Conservation (phyloP, 1,139 yeast species). For the Kodamaea ohmeri region DNA sequence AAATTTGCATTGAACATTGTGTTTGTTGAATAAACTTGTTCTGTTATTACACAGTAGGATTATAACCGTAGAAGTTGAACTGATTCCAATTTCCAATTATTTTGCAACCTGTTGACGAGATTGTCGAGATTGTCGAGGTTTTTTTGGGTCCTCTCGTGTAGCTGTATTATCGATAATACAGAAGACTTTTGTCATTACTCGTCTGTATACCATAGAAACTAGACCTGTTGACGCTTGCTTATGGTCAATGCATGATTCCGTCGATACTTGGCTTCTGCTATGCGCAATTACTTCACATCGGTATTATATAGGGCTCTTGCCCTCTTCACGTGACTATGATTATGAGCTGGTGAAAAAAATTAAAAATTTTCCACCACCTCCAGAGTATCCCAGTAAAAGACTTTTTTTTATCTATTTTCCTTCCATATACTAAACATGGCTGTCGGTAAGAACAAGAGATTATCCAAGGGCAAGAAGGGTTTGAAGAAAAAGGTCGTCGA, state of each 20-base stretch:
- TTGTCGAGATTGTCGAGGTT: too few species aligned
- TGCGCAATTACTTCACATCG: neutral
- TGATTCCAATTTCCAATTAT: too few species aligned
- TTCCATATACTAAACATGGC: constrained; percentile 32
- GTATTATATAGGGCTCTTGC: constrained; percentile 5
- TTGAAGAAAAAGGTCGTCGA: constrained; percentile 53
- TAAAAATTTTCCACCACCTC: constrained; percentile 12
- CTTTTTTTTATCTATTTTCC: constrained; percentile 6
- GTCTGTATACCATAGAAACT: too few species aligned
- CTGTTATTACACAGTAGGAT: constrained; percentile 8
- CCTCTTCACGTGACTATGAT: constrained; percentile 5
- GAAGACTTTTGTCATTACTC: too few species aligned
- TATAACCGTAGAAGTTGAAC: neutral
- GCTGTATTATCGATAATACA: too few species aligned
- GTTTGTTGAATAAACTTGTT: constrained; percentile 47
- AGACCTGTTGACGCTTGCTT: too few species aligned
- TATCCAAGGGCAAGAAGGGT: constrained; percentile 53
- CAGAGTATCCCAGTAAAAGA: neutral
- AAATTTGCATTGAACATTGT: constrained; percentile 28
- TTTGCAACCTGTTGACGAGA: too few species aligned
- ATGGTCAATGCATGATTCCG: too few species aligned
- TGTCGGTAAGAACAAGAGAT: constrained; percentile 55
- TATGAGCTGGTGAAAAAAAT: neutral
- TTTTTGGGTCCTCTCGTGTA: too few species aligned
- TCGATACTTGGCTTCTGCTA: too few species aligned